A percentile compares a stretch with the other conserved stretches of the same genome.
phyloP scores from a whole-genome alignment of 2,329 filamentous ascomycete genomes.

The Trichophyton mentagrophytes region DNA sequence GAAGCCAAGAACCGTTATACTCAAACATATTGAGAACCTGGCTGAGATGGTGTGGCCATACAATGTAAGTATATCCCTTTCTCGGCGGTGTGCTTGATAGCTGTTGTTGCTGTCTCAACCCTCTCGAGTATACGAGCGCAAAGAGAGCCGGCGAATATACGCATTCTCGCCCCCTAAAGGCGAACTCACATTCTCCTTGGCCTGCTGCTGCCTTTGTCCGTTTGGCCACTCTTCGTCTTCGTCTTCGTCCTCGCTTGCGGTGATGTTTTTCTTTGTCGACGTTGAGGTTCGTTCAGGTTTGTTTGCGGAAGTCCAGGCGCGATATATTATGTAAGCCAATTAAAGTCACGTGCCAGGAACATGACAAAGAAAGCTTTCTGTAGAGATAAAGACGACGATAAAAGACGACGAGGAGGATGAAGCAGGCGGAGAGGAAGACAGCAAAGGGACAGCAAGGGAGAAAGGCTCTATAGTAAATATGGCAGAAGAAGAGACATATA shows the following conservation, averaged over 20 bases:
- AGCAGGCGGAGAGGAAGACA: neutral
- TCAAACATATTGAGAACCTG: neutral
- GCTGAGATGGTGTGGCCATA: neutral
- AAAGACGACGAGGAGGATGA: neutral
- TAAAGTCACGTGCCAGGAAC: neutral
- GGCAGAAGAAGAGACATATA: slow-evolving; percentile 24
- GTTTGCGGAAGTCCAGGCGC: neutral
- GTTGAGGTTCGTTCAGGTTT: neutral
- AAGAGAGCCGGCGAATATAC: neutral
- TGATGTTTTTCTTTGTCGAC: no score
- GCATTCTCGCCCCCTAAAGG: neutral
- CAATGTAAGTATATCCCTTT: neutral
- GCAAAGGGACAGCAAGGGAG: neutral
- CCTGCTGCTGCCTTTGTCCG: neutral
- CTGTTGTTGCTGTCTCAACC: neutral
- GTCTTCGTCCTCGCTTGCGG: neutral
- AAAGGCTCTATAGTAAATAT: neutral
- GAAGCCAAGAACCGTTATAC: neutral
- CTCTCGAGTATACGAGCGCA: neutral
- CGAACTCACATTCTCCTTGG: neutral
- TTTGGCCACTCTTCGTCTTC: neutral
- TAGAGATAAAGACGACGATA: neutral
- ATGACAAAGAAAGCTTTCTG: no score
- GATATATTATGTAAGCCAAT: neutral
- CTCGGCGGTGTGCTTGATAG: neutral